Evolutionary conservation across 1,284 basidiomycete species (phyloP).

Genomic region (Ustilago vetiveriae): DNA sequence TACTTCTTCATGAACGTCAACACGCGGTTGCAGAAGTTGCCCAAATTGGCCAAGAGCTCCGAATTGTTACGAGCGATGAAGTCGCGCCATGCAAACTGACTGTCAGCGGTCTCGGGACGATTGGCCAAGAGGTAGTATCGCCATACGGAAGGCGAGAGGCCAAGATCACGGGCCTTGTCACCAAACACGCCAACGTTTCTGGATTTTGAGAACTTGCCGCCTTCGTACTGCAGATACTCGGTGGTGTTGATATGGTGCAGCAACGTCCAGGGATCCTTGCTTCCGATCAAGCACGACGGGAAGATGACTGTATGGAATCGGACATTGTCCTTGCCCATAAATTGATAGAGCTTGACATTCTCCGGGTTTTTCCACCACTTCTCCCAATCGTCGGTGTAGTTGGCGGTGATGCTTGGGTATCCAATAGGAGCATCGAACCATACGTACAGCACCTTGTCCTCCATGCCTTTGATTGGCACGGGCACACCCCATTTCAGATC

Average conservation of each 20-base stretch:
- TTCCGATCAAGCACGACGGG: constrained; percentile 88
- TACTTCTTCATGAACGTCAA: constrained; percentile 94
- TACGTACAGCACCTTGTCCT: constrained; percentile 92
- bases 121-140: constrained; percentile 94
- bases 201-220: constrained; percentile 98
- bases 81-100: constrained; percentile 96
- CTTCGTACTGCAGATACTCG: constrained; percentile 98
- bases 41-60: constrained; percentile 93
- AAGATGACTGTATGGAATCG: constrained; percentile 99
- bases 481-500: constrained; percentile 97
- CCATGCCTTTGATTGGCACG: constrained; percentile 84
- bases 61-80: constrained; percentile 95
- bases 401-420: constrained; percentile 96
- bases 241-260: constrained; percentile 95
- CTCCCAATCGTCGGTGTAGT: constrained; percentile 93
- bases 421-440: constrained; percentile 98
- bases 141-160: constrained; percentile 93
- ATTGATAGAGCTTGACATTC: constrained; percentile 92
- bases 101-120: constrained; percentile 90
- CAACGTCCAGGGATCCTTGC: constrained; percentile 90
- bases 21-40: constrained; percentile 96
- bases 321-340: constrained; percentile 83
- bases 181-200: constrained; percentile 97
- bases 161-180: constrained; percentile 90
- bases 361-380: constrained; percentile 97